phyloP scores from a whole-genome alignment of 352 stramenopile species.

The Pythium sukuiense region DNA sequence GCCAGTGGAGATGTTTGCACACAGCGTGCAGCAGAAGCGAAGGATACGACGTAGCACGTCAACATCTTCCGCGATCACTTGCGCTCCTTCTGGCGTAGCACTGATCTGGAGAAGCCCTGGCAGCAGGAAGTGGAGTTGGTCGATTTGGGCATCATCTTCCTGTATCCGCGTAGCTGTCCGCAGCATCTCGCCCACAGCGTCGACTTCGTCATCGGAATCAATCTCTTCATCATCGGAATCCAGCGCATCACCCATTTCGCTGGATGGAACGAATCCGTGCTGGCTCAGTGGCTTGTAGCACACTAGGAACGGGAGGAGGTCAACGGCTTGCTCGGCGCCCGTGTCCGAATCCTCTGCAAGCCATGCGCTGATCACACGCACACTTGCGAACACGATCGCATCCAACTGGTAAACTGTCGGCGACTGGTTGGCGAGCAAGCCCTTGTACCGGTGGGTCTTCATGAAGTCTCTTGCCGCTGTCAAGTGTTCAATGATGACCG shows the following conservation, averaged over 20 bases:
- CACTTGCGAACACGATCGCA: slow-evolving; percentile 72
- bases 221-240: slow-evolving; percentile 49
- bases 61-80: slow-evolving; percentile 55
- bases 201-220: slow-evolving; percentile 73
- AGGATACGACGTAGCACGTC: slow-evolving; percentile 66
- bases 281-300: slow-evolving; percentile 58
- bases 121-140: slow-evolving; percentile 80
- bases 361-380: slow-evolving; percentile 77
- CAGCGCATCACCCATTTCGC: not conserved
- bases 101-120: slow-evolving; percentile 82
- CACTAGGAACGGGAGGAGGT: slow-evolving; percentile 79
- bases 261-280: slow-evolving; percentile 21
- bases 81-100: slow-evolving; percentile 54
- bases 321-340: slow-evolving; percentile 60
- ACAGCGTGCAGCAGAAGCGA: slow-evolving; percentile 76
- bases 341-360: slow-evolving; percentile 84
- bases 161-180: slow-evolving; percentile 36
- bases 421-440: slow-evolving; percentile 38
- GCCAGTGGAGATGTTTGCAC: slow-evolving; percentile 49
- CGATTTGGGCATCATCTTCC: slow-evolving; percentile 41
- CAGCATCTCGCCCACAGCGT: slow-evolving; percentile 46
- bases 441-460: slow-evolving; percentile 65
- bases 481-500: slow-evolving; percentile 70
- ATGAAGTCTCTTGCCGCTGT: slow-evolving; percentile 68
- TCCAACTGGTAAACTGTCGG: slow-evolving; percentile 55